A percentile compares a stretch with the other conserved stretches of the same genome.
Evolutionary conservation across 176 grass and related monocot genomes (phyloP).

Genomic region (Oryza officinalis): DNA sequence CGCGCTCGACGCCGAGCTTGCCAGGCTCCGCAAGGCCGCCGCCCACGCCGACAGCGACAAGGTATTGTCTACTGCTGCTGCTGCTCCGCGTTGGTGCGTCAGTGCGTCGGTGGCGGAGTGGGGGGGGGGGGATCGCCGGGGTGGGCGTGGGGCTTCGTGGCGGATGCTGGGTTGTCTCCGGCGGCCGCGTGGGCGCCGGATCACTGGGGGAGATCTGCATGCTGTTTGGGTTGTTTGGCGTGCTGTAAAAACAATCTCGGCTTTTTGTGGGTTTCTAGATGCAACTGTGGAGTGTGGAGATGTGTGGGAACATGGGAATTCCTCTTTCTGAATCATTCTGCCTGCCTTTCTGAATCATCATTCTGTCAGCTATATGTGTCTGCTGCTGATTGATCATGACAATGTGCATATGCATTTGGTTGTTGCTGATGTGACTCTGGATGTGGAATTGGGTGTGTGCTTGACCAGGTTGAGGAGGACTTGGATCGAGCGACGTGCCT

Average conservation of each 20-base stretch:
- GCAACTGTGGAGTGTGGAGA: background rate
- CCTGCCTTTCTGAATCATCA: background rate
- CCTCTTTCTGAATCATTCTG: background rate
- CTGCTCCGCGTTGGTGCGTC: background rate
- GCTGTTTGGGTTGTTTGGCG: conserved; percentile 17
- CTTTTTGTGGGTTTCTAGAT: background rate
- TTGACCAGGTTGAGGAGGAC: conserved; percentile 81
- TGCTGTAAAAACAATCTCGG: conserved; percentile 5
- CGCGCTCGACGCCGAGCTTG: conserved; percentile 66
- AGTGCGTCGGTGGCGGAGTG: background rate
- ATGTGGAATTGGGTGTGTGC: conserved; percentile 14
- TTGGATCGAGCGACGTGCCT: conserved; percentile 74
- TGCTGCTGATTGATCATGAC: background rate
- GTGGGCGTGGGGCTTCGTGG: conserved; percentile 16
- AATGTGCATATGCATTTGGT: conserved; percentile 26
- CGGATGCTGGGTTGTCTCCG: background rate
- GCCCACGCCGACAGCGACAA: conserved; percentile 57
- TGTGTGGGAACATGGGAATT: background rate
- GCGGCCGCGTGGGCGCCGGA: background rate
- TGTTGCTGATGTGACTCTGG: conserved; percentile 19
- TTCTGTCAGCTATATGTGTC: background rate
- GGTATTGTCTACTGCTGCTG: conserved; percentile 29
- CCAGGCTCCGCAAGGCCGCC: conserved; percentile 47
- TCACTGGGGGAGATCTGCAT: conserved; percentile 46
- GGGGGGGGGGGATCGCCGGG: conserved; percentile 21